phyloP scores from a whole-genome alignment of 164 flowering plant genomes.

The Annona cherimola region DNA sequence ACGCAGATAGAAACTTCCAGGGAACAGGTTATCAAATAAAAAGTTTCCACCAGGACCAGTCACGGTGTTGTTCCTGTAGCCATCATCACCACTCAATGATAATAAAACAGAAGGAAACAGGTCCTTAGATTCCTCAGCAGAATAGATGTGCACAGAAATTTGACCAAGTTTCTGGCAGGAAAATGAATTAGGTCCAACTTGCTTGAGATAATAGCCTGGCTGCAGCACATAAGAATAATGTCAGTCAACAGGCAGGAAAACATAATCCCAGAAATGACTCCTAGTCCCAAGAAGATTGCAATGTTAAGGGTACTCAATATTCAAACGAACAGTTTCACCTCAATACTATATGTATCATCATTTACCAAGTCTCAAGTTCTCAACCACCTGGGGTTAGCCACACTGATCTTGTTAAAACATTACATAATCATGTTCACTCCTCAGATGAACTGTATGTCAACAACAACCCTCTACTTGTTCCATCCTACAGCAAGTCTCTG shows the following conservation, averaged over 20 bases:
- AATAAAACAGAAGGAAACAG: slow-evolving; percentile 80
- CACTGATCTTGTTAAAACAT: too few species aligned
- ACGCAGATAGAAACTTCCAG: slow-evolving; percentile 93
- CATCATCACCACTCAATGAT: slow-evolving; percentile 94
- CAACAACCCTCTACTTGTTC: too few species aligned
- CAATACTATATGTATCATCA: too few species aligned
- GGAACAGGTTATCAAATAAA: slow-evolving; percentile 72
- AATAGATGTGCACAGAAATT: slow-evolving; percentile 60
- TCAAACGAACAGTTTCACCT: not conserved
- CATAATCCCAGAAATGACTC: not conserved
- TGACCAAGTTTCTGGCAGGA: slow-evolving; percentile 94
- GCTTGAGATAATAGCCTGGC: slow-evolving; percentile 86
- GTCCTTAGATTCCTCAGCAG: slow-evolving; percentile 47
- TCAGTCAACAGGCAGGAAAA: slow-evolving; percentile 6
- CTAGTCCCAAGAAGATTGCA: not conserved
- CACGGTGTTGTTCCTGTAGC: slow-evolving; percentile 88
- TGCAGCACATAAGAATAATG: slow-evolving; percentile 36
- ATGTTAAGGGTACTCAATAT: not conserved
- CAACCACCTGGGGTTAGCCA: too few species aligned
- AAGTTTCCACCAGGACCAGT: slow-evolving; percentile 70
- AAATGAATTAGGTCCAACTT: slow-evolving; percentile 63
- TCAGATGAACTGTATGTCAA: too few species aligned
- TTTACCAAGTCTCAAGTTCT: too few species aligned
- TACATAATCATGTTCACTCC: too few species aligned
- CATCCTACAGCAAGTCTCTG: too few species aligned